Conservation (phyloP, 192 early-diverging fungal genomes). For the Chytriomyces confervae region DNA sequence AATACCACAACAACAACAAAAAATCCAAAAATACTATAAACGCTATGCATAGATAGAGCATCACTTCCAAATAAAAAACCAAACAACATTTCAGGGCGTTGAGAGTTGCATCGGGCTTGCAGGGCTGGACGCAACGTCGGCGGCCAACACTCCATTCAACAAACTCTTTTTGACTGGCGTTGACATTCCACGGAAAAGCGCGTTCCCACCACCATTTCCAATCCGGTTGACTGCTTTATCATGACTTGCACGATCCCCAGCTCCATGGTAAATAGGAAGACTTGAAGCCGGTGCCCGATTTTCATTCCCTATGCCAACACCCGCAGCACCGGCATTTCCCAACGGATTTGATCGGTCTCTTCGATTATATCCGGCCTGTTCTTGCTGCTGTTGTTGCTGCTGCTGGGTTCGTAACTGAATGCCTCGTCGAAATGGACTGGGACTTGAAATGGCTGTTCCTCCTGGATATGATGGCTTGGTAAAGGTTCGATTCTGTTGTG, state of each 20-base stretch:
- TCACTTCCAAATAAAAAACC: background rate
- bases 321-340: background rate
- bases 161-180: conserved; percentile 12
- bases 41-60: too few relatives aligned
- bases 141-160: background rate
- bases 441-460: background rate
- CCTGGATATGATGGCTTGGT: background rate
- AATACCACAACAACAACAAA: too few relatives aligned
- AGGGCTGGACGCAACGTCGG: background rate
- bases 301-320: background rate
- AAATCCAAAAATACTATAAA: too few relatives aligned
- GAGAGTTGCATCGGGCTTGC: conserved; percentile 30
- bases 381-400: background rate
- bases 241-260: background rate
- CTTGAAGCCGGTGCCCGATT: conserved; percentile 3
- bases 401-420: conserved; percentile 27
- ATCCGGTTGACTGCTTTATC: background rate
- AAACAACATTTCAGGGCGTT: conserved; percentile 4
- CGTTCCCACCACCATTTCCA: conserved; percentile 2
- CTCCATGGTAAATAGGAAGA: background rate
- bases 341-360: background rate
- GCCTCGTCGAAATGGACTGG: conserved; percentile 13
- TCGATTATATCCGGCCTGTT: background rate
- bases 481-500: background rate
- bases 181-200: background rate